Conservation (phyloP, 2,329 filamentous ascomycete genomes). For the Curvularia hawaiiensis region DNA sequence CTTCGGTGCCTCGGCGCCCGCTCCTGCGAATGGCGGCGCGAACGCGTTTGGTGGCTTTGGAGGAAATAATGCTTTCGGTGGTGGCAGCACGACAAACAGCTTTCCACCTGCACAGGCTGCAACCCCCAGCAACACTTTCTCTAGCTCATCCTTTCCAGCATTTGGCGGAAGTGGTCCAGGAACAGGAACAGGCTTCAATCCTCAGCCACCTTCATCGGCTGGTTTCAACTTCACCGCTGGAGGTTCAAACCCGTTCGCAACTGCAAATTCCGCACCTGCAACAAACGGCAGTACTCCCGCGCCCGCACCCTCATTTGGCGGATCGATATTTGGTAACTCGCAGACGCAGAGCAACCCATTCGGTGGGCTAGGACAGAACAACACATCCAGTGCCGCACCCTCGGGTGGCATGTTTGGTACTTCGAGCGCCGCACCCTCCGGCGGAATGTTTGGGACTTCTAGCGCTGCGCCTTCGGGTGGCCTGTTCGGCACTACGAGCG, state of each 20-base stretch:
- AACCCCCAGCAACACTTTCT: conserved; percentile 33
- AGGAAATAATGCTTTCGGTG: conserved; percentile 24
- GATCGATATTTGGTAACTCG: conserved; percentile 19
- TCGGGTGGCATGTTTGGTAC: conserved; percentile 23
- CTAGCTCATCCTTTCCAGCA: conserved; percentile 39
- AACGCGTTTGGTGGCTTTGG: conserved; percentile 17
- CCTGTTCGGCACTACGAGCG: conserved; percentile 22
- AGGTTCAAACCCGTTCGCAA: conserved; percentile 31
- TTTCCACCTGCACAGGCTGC: conserved; percentile 39
- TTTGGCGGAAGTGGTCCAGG: conserved; percentile 32
- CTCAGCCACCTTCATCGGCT: conserved; percentile 27
- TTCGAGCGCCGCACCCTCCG: conserved; percentile 11
- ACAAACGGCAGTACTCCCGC: conserved; percentile 29
- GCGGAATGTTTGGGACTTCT: conserved; percentile 25
- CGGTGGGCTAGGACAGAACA: conserved; percentile 26
- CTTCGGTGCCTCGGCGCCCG: conserved; percentile 32
- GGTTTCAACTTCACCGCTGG: conserved; percentile 38
- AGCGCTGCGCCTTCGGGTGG: conserved; percentile 19
- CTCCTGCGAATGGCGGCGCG: conserved; percentile 16
- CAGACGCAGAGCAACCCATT: conserved; percentile 30
- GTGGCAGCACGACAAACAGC: conserved; percentile 31
- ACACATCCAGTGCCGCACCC: conserved; percentile 4
- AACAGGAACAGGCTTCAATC: conserved; percentile 28
- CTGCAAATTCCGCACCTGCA: conserved; percentile 21
- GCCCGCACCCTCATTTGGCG: conserved; percentile 24